phyloP scores from a whole-genome alignment of 148 eudicot species.

The Fagopyrum homotropicum region DNA sequence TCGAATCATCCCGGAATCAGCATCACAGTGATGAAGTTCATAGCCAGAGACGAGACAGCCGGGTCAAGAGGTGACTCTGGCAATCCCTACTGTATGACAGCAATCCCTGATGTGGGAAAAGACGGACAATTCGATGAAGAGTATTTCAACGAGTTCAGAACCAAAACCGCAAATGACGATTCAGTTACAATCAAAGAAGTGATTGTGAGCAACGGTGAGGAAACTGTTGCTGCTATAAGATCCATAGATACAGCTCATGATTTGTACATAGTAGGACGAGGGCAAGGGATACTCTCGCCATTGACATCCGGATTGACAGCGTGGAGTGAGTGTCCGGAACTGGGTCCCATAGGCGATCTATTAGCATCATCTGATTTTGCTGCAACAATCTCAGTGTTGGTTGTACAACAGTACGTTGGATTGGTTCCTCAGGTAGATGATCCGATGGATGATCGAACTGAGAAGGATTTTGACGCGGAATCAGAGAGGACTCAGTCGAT shows the following conservation, averaged over 20 bases:
- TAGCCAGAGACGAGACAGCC: conserved; percentile 36
- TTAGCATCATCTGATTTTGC: conserved; percentile 82
- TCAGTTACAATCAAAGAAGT: conserved; percentile 39
- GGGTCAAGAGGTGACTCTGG: conserved; percentile 21
- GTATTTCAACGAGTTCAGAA: conserved; percentile 45
- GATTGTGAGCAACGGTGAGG: conserved; percentile 63
- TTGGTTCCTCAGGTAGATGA: conserved; percentile 28
- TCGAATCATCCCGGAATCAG: conserved; percentile 41
- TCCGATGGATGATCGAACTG: not conserved
- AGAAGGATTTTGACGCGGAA: not conserved
- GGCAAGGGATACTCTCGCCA: conserved; percentile 62
- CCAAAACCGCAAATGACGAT: conserved; percentile 28
- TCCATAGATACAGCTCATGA: conserved; percentile 51
- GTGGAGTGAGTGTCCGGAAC: conserved; percentile 95
- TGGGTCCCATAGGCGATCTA: conserved; percentile 81
- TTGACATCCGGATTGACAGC: conserved; percentile 87
- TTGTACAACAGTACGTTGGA: conserved; percentile 62
- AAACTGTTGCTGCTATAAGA: conserved; percentile 64
- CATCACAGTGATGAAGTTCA: conserved; percentile 44
- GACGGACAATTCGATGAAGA: conserved; percentile 59
- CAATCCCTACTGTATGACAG: conserved; percentile 37
- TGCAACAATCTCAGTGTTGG: conserved; percentile 51
- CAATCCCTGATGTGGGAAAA: conserved; percentile 44
- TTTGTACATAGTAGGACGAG: conserved; percentile 74
- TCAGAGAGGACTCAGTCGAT: not conserved